Evolutionary conservation across 371 early-diverging fungal species (phyloP).

Genomic region (Haplosporangium sp.): DNA sequence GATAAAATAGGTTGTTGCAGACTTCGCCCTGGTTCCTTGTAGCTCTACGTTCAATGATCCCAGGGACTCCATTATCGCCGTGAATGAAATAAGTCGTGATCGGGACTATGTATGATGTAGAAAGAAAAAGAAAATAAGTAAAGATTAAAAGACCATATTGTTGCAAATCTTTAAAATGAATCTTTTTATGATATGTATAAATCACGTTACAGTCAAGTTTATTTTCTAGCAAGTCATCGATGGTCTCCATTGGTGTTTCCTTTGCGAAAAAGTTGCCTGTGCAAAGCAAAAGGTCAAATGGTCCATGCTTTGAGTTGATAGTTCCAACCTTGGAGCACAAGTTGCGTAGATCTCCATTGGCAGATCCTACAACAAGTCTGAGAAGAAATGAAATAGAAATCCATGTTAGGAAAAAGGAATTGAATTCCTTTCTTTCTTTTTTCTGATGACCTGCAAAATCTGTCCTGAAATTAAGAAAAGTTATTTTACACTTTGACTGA

Average conservation of each 20-base stretch:
- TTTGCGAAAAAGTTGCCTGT: constrained; percentile 84
- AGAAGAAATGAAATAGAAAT: background rate
- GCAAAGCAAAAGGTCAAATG: constrained; percentile 84
- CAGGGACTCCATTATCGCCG: constrained; percentile 73
- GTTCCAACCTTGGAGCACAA: constrained; percentile 77
- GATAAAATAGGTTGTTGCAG: constrained; percentile 78
- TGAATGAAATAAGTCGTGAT: constrained; percentile 81
- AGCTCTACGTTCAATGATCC: constrained; percentile 63
- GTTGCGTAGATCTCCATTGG: constrained; percentile 71
- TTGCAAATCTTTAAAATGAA: no score
- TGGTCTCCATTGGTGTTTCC: constrained; percentile 57
- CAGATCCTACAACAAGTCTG: constrained; percentile 78
- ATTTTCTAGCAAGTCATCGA: constrained; percentile 65
- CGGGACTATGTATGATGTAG: constrained; percentile 64
- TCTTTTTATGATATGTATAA: no score
- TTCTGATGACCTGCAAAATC: no score
- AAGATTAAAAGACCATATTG: background rate
- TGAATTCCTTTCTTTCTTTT: background rate
- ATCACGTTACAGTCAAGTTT: constrained; percentile 67
- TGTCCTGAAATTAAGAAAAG: background rate
- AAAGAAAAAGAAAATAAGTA: background rate
- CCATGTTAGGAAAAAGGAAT: background rate
- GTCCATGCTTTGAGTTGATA: constrained; percentile 85
- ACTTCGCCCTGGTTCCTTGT: constrained; percentile 77
- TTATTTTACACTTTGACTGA: constrained; percentile 48